A percentile compares a stretch with the other conserved stretches of the same genome.
phyloP scores from a whole-genome alignment of 306 rosid genomes.

The Cajanus cajan region DNA sequence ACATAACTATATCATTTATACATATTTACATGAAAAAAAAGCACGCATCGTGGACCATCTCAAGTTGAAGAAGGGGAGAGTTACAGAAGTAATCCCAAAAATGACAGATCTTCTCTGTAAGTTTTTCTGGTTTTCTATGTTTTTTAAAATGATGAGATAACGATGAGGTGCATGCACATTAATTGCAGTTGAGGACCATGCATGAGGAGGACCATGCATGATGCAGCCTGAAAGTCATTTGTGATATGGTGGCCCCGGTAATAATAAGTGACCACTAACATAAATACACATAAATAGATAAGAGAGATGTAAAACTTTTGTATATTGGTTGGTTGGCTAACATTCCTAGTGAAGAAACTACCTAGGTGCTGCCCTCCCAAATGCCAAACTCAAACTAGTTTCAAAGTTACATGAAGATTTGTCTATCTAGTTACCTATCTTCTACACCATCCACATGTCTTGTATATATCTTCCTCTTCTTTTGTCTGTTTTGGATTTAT shows the following conservation, averaged over 20 bases:
- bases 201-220: conserved; percentile 32
- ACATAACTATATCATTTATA: background rate
- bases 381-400: conserved; percentile 1
- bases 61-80: conserved; percentile 18
- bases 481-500: conserved; percentile 31
- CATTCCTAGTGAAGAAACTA: background rate
- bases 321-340: background rate
- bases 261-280: background rate
- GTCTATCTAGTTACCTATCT: background rate
- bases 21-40: background rate
- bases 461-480: background rate
- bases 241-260: background rate
- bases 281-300: background rate
- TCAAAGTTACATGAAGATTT: conserved; percentile 19
- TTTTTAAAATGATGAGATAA: conserved; percentile 15
- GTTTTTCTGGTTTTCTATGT: background rate
- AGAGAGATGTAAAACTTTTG: background rate
- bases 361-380: background rate
- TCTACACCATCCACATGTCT: conserved; percentile 3
- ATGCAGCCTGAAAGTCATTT: background rate
- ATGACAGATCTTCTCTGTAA: conserved; percentile 9
- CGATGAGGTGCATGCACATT: conserved; percentile 31
- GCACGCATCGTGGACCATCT: background rate
- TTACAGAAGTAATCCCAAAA: conserved; percentile 26
- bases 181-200: conserved; percentile 30